A percentile compares a stretch with the other conserved stretches of the same genome.
These are phyloP conservation scores for Aspergillus bombycis DNA, from an alignment of 2,329 filamentous ascomycete species.

Conservation along the genomic window DNA sequence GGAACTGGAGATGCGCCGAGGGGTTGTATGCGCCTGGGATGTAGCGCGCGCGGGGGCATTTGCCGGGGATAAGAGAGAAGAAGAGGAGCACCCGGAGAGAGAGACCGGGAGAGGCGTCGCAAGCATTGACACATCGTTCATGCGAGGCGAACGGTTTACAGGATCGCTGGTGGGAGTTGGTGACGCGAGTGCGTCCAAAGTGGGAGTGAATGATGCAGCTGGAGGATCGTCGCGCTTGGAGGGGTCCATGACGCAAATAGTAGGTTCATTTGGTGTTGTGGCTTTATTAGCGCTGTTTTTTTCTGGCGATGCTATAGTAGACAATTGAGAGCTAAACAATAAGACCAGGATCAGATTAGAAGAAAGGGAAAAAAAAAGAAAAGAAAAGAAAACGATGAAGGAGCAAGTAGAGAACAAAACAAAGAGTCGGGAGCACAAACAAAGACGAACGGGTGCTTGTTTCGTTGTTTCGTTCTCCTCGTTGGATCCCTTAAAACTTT, in stretches of 20 bases:
- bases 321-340: neutral
- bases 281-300: neutral
- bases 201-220: slow-evolving; percentile 23
- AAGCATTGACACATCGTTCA: slow-evolving; percentile 32
- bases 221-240: slow-evolving; percentile 31
- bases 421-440: slow-evolving; percentile 17
- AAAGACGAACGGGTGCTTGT: no score
- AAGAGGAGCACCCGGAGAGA: slow-evolving; percentile 24
- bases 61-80: slow-evolving; percentile 30
- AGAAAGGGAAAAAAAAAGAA: no score
- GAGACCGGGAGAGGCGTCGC: slow-evolving; percentile 31
- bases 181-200: slow-evolving; percentile 17
- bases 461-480: neutral
- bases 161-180: slow-evolving; percentile 21
- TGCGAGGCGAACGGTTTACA: slow-evolving; percentile 26
- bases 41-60: slow-evolving; percentile 26
- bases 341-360: neutral
- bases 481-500: neutral
- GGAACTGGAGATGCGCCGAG: slow-evolving; percentile 38
- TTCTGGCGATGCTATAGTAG: neutral
- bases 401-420: neutral
- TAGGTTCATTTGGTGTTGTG: slow-evolving; percentile 20
- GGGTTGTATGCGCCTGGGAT: slow-evolving; percentile 23
- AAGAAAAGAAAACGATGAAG: neutral
- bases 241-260: slow-evolving; percentile 35